Evolutionary conservation across 495 filamentous ascomycete species (phyloP).

Genomic region (Penicillium psychrofluorescens): DNA sequence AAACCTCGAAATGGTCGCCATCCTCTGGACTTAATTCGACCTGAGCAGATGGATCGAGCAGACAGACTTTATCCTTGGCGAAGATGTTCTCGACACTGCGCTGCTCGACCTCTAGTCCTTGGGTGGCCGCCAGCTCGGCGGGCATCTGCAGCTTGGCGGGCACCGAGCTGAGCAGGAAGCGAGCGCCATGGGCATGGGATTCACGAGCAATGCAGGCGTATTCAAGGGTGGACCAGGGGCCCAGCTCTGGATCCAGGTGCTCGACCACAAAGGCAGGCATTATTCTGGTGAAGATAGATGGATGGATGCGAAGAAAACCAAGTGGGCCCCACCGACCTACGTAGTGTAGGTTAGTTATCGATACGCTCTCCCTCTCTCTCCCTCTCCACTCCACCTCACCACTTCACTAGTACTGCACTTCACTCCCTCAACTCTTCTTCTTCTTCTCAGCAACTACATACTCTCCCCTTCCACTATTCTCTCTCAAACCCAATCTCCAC

Average conservation of each 20-base stretch:
- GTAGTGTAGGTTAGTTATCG: not conserved
- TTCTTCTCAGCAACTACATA: not conserved
- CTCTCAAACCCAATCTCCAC: not conserved
- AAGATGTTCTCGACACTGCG: slow-evolving; percentile 74
- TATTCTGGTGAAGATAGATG: slow-evolving; percentile 2
- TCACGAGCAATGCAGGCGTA: slow-evolving; percentile 81
- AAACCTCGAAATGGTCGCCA: slow-evolving; percentile 75
- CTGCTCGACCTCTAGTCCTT: slow-evolving; percentile 58
- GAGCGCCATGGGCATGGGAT: slow-evolving; percentile 55
- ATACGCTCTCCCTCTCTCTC: too few species aligned
- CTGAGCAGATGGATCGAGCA: slow-evolving; percentile 78
- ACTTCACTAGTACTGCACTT: not conserved
- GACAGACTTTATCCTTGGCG: slow-evolving; percentile 66
- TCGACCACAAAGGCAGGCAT: slow-evolving; percentile 73
- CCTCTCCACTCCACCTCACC: not conserved
- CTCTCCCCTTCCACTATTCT: not conserved
- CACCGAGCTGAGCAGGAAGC: slow-evolving; percentile 82
- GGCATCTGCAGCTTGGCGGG: slow-evolving; percentile 61
- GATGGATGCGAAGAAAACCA: not conserved
- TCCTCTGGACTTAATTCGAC: slow-evolving; percentile 78
- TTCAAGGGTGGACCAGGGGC: slow-evolving; percentile 88
- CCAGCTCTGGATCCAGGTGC: slow-evolving; percentile 87
- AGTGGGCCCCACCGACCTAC: not conserved
- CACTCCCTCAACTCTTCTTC: not conserved
- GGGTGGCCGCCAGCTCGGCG: slow-evolving; percentile 45